phyloP scores from a whole-genome alignment of 345 rosid species.

The Heritiera littoralis region DNA sequence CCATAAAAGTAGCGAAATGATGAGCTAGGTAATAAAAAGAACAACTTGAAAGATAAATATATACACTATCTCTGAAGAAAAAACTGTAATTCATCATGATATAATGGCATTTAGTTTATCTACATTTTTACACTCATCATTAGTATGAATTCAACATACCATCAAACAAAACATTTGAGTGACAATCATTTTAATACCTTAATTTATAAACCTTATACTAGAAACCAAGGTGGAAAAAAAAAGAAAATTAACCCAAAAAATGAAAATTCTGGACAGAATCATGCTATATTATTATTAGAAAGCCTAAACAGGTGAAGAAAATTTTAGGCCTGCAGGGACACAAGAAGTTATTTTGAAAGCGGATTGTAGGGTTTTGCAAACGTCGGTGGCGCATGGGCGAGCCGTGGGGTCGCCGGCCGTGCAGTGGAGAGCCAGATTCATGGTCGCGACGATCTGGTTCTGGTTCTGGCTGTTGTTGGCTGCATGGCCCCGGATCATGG shows the following conservation, averaged over 20 bases:
- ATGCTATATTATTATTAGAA: conserved; percentile 15
- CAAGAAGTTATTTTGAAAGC: conserved; percentile 40
- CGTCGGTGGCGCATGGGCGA: conserved; percentile 56
- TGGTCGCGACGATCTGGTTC: conserved; percentile 51
- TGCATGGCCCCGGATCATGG: conserved; percentile 37
- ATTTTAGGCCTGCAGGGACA: conserved; percentile 38
- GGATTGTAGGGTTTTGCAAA: conserved; percentile 52
- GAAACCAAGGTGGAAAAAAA: conserved; percentile 13
- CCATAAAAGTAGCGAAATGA: conserved; percentile 7
- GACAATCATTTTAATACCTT: conserved; percentile 17
- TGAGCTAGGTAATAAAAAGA: not conserved
- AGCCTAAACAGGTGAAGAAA: conserved; percentile 37
- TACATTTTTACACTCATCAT: conserved; percentile 47
- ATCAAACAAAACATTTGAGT: conserved; percentile 41
- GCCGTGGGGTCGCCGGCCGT: conserved; percentile 62
- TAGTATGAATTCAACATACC: conserved; percentile 43
- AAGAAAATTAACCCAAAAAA: not conserved
- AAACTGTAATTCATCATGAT: conserved; percentile 29
- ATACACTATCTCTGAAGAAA: too few species aligned
- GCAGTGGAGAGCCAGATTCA: conserved; percentile 77
- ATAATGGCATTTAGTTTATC: conserved; percentile 36
- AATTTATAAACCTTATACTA: conserved; percentile 14
- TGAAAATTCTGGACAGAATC: conserved; percentile 27
- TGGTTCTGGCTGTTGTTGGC: conserved; percentile 36
- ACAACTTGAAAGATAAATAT: not conserved